A percentile compares a stretch with the other conserved stretches of the same genome.
Conservation (phyloP, 805 yeast species). For the Lipomyces spencermartinsiae region DNA sequence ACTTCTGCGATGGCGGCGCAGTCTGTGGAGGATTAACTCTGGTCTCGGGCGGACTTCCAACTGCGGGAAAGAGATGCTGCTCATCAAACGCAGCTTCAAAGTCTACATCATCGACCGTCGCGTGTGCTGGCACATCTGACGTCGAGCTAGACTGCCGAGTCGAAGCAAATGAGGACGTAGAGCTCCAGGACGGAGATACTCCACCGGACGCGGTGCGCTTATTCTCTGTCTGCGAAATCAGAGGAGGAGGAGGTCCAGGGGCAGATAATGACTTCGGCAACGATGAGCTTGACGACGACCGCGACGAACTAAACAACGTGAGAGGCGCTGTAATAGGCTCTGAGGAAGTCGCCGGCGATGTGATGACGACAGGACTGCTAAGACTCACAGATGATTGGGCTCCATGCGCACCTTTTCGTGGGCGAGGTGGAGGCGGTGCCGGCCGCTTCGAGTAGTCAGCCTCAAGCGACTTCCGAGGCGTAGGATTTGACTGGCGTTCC, state of each 20-base stretch:
- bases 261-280: slow-evolving; percentile 1
- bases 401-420: slow-evolving; percentile 17
- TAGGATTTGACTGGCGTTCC: slow-evolving; percentile 12
- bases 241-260: neutral
- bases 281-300: neutral
- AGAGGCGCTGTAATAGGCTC: neutral
- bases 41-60: neutral
- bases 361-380: neutral
- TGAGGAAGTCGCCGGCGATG: slow-evolving; percentile 10
- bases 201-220: neutral
- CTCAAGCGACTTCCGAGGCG: slow-evolving; percentile 15
- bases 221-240: neutral
- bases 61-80: neutral
- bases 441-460: slow-evolving; percentile 16
- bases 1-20: neutral
- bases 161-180: neutral
- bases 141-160: neutral
- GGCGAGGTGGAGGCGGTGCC: slow-evolving; percentile 36
- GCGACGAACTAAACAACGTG: neutral
- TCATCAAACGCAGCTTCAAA: slow-evolving; percentile 1
- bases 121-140: neutral
- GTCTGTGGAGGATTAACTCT: neutral
- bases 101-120: neutral
- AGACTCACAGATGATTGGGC: neutral
- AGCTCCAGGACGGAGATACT: neutral